A percentile compares a stretch with the other conserved stretches of the same genome.
These are phyloP conservation scores for Neonectria coccinea DNA, from an alignment of 2,329 filamentous ascomycete species.

Conservation along the genomic window DNA sequence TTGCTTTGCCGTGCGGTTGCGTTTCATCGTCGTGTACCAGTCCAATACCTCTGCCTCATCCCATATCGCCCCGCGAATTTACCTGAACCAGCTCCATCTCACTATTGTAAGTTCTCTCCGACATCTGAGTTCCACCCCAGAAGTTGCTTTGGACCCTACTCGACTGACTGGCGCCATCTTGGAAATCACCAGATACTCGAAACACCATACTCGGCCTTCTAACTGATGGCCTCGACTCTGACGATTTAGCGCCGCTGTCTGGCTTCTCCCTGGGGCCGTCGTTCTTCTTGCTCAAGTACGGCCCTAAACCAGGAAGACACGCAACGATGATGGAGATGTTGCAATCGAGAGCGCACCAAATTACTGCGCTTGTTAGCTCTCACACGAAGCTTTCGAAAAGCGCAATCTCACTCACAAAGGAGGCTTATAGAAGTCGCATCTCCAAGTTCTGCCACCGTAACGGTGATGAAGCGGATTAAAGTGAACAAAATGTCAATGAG, in stretches of 20 bases:
- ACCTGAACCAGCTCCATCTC: background rate
- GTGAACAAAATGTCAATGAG: slow-evolving; percentile 38
- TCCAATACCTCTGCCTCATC: background rate
- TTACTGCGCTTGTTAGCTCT: background rate
- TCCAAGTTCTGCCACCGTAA: slow-evolving; percentile 16
- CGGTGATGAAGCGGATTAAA: slow-evolving; percentile 34
- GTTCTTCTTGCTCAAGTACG: slow-evolving; percentile 27
- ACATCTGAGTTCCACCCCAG: background rate
- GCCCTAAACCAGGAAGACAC: slow-evolving; percentile 37
- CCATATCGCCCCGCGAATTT: background rate
- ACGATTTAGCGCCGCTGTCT: background rate
- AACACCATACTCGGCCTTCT: background rate
- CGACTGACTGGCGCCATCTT: background rate
- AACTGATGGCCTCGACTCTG: background rate
- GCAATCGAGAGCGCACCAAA: slow-evolving; percentile 37
- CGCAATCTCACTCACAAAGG: slow-evolving; percentile 18
- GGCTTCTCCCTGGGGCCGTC: background rate
- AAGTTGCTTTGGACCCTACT: background rate
- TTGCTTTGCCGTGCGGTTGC: background rate
- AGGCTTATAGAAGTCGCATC: slow-evolving; percentile 34
- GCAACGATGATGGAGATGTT: slow-evolving; percentile 38
- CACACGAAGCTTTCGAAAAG: background rate
- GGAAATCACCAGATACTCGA: background rate
- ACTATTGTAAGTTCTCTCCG: background rate
- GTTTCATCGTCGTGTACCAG: background rate